Base-by-base conservation (phyloP, 768 basidiomycete species). In the Melanogaster broomeanus region DNA sequence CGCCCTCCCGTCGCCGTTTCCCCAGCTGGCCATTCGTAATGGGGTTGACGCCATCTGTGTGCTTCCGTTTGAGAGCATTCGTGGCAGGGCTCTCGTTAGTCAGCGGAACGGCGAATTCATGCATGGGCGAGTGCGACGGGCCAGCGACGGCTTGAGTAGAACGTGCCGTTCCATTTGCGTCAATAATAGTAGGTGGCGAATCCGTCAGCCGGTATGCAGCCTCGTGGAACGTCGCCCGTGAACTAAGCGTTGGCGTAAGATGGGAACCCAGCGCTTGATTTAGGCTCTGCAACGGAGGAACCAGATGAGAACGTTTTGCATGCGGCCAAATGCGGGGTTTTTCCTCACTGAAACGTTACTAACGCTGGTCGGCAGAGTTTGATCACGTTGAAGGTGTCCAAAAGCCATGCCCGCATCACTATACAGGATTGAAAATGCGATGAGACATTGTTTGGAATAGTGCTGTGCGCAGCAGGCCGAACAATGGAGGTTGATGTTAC, bases 381-480 rank as follows among this genome's bases (percentile, higher is more conserved):
- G 72, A 64, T 85, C 82, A 63, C 83, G 74, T 53, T 76, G 74
- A 63, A 85, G 73, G 66, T 83, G 83, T 54, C 73, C 75, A 74
- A 84, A 85, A 62, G 82, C 74, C 80, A 85, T 84, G 57, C 69
- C 71, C 54, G 76, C 69, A 65, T 84, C 83, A 70, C 82, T 84
- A 65, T 34, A 66, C 53, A 61, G 63, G 67, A 37, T 28, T 27
- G 37, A 55, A 48, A 52, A 55, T 49, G 38, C 19, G 27, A 33
- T 57, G 45, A 55, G 55, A 52, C 52, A 60, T 63, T 28, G 49
- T 35, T 47, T 12, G 30, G 45, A 28, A 21, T 28, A 34, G 21
- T 25, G 50, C 49, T 30, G 52, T 28, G 34, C 37, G 30, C 18
- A 21, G 48, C 18, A 48, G 21, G 19, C 33, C 31, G 35, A 44